phyloP scores from a whole-genome alignment of 2,329 filamentous ascomycete genomes.

The Cephalotrichum gorgonifer region DNA sequence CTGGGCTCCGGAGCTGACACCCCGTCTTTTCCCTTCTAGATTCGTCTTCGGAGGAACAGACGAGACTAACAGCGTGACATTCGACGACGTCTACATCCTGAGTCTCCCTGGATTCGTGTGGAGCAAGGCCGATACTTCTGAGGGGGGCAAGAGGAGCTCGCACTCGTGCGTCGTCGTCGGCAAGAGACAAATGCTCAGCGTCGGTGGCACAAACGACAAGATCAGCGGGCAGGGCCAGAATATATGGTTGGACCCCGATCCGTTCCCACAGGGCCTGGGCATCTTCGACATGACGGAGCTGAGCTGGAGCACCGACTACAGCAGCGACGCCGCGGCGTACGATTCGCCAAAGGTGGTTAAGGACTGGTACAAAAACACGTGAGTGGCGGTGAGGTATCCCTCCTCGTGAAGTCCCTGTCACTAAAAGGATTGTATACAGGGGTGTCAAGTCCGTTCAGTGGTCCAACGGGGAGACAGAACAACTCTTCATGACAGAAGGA shows the following conservation, averaged over 20 bases:
- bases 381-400: neutral
- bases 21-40: neutral
- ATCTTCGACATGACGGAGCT: conserved; percentile 5
- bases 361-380: conserved; percentile 1
- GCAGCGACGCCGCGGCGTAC: conserved; percentile 3
- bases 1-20: too few relatives aligned
- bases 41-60: conserved; percentile 9
- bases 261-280: conserved; percentile 3
- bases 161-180: conserved; percentile 6
- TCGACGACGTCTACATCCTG: conserved; percentile 9
- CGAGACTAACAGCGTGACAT: neutral
- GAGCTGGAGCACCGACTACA: neutral
- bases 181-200: conserved; percentile 7
- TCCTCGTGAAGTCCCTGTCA: too few relatives aligned
- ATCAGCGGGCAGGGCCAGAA: neutral
- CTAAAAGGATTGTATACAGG: neutral
- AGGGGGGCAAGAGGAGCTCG: neutral
- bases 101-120: conserved; percentile 9
- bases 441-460: conserved; percentile 1
- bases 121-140: conserved; percentile 4
- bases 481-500: neutral
- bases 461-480: conserved; percentile 4
- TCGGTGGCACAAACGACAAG: conserved; percentile 4
- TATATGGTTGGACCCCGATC: neutral
- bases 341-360: neutral